A percentile compares a stretch with the other conserved stretches of the same genome.
Evolutionary conservation across 2,329 filamentous ascomycete genomes (phyloP).

Genomic region (Fusarium lateritium): DNA sequence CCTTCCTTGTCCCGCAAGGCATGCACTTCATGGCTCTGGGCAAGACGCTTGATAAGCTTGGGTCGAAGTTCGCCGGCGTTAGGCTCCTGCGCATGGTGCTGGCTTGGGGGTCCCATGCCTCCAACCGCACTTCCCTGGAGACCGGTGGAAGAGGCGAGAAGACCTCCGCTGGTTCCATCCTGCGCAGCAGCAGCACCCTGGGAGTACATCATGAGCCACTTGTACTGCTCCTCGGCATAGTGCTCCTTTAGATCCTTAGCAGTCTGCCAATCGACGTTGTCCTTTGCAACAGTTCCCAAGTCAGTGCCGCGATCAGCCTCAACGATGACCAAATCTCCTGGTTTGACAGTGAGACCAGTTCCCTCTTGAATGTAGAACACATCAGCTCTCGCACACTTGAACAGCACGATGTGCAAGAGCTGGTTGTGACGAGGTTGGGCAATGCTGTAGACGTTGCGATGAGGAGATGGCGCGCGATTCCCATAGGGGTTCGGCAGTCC

Average conservation of each 20-base stretch:
- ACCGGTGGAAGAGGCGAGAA: conserved; percentile 74
- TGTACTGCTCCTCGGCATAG: conserved; percentile 95
- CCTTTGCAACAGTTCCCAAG: conserved; percentile 90
- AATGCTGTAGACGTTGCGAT: conserved; percentile 73
- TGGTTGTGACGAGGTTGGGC: conserved; percentile 76
- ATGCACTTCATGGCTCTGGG: conserved; percentile 91
- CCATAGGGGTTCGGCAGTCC: conserved; percentile 61
- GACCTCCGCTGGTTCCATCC: conserved; percentile 72
- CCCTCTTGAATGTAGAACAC: conserved; percentile 98
- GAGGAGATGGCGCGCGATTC: conserved; percentile 71
- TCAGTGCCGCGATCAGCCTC: conserved; percentile 98
- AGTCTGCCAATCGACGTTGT: conserved; percentile 88
- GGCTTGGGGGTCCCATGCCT: conserved; percentile 82
- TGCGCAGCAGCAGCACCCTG: conserved; percentile 77
- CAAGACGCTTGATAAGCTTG: conserved; percentile 96
- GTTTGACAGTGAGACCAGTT: conserved; percentile 90
- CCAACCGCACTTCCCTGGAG: conserved; percentile 80
- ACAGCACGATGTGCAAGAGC: conserved; percentile 89
- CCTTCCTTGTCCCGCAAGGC: conserved; percentile 95
- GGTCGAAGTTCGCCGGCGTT: conserved; percentile 86
- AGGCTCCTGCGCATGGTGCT: conserved; percentile 81
- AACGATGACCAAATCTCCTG: conserved; percentile 95
- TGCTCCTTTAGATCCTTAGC: conserved; percentile 93
- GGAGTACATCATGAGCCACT: conserved; percentile 99
- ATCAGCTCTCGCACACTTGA: conserved; percentile 96